Percentiles rank a stretch among this genome's conserved stretches.
phyloP scores from a whole-genome alignment of 306 rosid genomes.

The Fagus crenata region DNA sequence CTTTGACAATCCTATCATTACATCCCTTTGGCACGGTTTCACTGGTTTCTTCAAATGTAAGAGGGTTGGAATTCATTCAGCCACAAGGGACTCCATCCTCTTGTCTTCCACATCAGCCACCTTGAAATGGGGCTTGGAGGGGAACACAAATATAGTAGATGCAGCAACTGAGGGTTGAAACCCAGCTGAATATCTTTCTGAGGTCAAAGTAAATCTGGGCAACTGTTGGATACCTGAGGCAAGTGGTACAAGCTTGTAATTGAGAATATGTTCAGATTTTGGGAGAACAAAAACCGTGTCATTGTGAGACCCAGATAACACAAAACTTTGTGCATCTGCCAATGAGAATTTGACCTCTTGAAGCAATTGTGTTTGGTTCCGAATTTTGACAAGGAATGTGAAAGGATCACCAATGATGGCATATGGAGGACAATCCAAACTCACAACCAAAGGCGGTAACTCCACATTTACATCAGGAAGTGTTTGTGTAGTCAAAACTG shows the following conservation, averaged over 20 bases:
- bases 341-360: conserved; percentile 80
- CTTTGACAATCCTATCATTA: too few species aligned
- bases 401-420: conserved; percentile 85
- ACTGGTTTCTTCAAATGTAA: neutral
- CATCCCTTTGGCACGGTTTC: too few species aligned
- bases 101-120: conserved; percentile 40
- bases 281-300: conserved; percentile 82
- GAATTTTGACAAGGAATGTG: conserved; percentile 62
- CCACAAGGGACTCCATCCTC: conserved; percentile 50
- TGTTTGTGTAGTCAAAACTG: conserved; percentile 57
- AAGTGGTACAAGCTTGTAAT: conserved; percentile 91
- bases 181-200: conserved; percentile 72
- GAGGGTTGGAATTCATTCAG: conserved; percentile 41
- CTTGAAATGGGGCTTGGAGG: conserved; percentile 76
- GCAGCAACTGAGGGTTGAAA: conserved; percentile 65
- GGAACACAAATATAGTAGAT: conserved; percentile 64
- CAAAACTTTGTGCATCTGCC: conserved; percentile 85
- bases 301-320: conserved; percentile 73
- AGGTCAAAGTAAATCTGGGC: conserved; percentile 71
- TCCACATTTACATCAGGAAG: conserved; percentile 73
- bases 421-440: conserved; percentile 84
- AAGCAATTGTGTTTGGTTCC: conserved; percentile 71
- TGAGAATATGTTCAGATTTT: conserved; percentile 64
- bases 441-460: conserved; percentile 72
- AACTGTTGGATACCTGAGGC: conserved; percentile 76